phyloP scores from a whole-genome alignment of 2,329 filamentous ascomycete genomes.

The Fusarium sp. region DNA sequence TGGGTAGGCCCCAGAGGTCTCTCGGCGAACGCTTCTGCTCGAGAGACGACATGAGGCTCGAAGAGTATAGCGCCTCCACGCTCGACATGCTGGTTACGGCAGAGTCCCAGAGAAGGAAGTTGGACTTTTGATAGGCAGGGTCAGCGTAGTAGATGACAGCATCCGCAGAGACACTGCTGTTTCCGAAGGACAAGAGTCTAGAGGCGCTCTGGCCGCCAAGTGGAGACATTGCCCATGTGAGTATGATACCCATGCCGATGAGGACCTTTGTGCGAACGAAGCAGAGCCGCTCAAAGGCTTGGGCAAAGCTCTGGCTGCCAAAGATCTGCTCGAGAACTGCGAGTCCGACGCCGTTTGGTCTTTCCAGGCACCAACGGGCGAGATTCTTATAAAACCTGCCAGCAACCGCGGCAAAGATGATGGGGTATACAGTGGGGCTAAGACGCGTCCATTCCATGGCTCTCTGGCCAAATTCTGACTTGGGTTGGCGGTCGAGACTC shows the following conservation, averaged over 20 bases:
- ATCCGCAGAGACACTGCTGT: background rate
- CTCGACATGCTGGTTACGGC: background rate
- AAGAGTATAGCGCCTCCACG: conserved; percentile 3
- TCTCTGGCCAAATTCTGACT: background rate
- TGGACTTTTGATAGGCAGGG: conserved; percentile 2
- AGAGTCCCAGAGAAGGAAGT: background rate
- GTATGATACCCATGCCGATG: background rate
- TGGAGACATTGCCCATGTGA: conserved; percentile 14
- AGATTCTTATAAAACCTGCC: conserved; percentile 17
- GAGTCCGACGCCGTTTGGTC: conserved; percentile 1
- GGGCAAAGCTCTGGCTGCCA: conserved; percentile 20
- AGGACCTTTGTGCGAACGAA: background rate
- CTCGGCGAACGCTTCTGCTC: conserved; percentile 6
- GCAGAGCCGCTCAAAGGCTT: conserved; percentile 7
- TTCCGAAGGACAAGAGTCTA: background rate
- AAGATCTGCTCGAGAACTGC: conserved; percentile 18
- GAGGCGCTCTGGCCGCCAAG: conserved; percentile 11
- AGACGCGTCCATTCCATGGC: conserved; percentile 1
- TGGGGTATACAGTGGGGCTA: conserved; percentile 16
- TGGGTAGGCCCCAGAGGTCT: conserved; percentile 13
- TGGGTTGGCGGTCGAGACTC: conserved; percentile 2
- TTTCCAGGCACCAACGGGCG: conserved; percentile 16
- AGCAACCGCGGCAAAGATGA: conserved; percentile 13
- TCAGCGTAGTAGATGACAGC: conserved; percentile 1
- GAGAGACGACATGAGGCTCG: conserved; percentile 6